Base-by-base conservation (phyloP, 345 rosid species). In the Boechera retrofracta region DNA sequence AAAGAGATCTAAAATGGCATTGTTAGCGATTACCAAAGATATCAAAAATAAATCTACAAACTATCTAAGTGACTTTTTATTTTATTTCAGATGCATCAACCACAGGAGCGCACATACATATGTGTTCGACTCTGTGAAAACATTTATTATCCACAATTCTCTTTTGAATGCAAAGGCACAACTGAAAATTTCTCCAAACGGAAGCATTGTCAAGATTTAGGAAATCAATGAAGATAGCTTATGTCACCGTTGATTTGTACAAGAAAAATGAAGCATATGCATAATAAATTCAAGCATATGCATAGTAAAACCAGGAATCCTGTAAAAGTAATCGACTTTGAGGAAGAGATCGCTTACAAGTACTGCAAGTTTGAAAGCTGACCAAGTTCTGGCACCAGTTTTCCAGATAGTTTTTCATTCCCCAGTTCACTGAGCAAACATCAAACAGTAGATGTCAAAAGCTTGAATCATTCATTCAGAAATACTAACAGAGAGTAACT, bases 331-430 rank as follows among this genome's bases (percentile, higher is more conserved):
- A 57, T 72, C 5, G 28, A 11, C 54, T 10, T 31, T 21, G 2
- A 45, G 24, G 18, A 21, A 55, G 59, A 64, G 31, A 63, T 35
- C 44, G 76, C 97, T 86, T 82, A 93, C 98, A 93, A 77, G 83
- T 93, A 89, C 81, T 88, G 97, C 85, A 93, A 86, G 73, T 79
- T 82, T 28, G 67, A 5, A 66, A 93, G 97, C 62, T 57, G 85
- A 52, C 75, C 79, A 69, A 79, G 82, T 6, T 74, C 59, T 26
- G 71, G 66, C 5, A 74, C 75, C 29, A 79, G 52, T 36, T 69
- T 33, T 24, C 82, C 82, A 63, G 75, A 79, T 29, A 79, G 75
- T 45, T 74, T 36, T 55, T 67, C 75, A 79, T 55, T 79, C 57
- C 75, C 82, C 3, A 80, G 71, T 60, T 80, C 84, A 77, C 82